phyloP scores from a whole-genome alignment of 1,139 yeast species.

The Hansenula sp. region DNA sequence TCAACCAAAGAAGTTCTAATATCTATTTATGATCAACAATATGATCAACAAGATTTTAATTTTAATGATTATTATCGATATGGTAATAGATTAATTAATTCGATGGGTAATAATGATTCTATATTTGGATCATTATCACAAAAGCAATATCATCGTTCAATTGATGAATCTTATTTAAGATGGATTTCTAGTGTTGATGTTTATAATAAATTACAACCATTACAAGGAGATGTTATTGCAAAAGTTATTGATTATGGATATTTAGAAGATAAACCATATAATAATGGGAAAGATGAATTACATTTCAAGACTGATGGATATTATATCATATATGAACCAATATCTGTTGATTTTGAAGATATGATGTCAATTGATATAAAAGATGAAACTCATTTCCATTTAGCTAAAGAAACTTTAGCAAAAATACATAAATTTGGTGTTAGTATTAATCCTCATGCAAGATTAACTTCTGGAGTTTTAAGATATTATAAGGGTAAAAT shows the following conservation, averaged over 20 bases:
- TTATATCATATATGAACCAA: constrained; percentile 20
- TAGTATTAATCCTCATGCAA: constrained; percentile 14
- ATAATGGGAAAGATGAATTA: constrained; percentile 5
- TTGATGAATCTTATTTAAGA: constrained; percentile 7
- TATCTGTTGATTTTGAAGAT: constrained; percentile 12
- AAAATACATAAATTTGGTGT: constrained; percentile 18
- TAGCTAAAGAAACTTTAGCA: constrained; percentile 10
- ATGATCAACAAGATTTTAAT: constrained; percentile 9
- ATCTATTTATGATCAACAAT: constrained; percentile 23
- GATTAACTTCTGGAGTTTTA: constrained; percentile 12
- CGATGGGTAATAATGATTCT: background rate
- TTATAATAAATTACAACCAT: constrained; percentile 8
- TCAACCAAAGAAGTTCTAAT: constrained; percentile 7
- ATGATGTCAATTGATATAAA: constrained; percentile 10
- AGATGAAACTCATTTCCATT: constrained; percentile 11
- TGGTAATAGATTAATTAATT: background rate
- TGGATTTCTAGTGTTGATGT: constrained; percentile 20
- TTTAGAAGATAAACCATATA: constrained; percentile 18
- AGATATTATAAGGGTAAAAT: constrained; percentile 15
- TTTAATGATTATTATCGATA: background rate
- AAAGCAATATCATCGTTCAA: background rate
- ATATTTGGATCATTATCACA: background rate
- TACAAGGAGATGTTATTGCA: constrained; percentile 21
- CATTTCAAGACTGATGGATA: constrained; percentile 24
- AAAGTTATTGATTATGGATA: constrained; percentile 20